These are phyloP conservation scores for Boletus insuetus DNA, from an alignment of 768 basidiomycete genomes.

Conservation along the genomic window DNA sequence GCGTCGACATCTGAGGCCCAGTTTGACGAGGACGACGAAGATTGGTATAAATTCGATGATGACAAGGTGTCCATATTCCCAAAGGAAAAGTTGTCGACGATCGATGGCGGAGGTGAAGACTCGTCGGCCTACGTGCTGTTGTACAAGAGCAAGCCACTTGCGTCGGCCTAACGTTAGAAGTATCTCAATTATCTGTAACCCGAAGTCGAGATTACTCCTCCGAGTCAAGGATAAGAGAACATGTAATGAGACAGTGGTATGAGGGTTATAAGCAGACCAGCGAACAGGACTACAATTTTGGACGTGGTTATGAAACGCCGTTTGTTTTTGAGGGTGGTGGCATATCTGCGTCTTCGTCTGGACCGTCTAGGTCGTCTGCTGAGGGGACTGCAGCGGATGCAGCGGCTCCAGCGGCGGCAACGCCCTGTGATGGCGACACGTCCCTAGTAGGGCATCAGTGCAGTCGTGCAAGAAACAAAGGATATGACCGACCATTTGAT, in stretches of 20 bases:
- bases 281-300: background rate
- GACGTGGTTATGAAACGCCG: conserved; percentile 18
- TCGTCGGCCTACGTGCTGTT: conserved; percentile 86
- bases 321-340: conserved; percentile 21
- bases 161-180: conserved; percentile 18
- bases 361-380: conserved; percentile 59
- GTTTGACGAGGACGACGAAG: conserved; percentile 51
- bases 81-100: conserved; percentile 74
- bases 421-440: conserved; percentile 46
- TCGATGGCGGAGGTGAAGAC: conserved; percentile 93
- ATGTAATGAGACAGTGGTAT: conserved; percentile 13
- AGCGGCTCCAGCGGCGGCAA: conserved; percentile 55
- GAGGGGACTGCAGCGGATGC: conserved; percentile 74
- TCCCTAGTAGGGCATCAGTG: conserved; percentile 47
- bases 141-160: conserved; percentile 65
- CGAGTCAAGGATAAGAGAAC: conserved; percentile 1
- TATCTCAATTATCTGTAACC: conserved; percentile 18
- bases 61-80: conserved; percentile 89
- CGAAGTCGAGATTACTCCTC: conserved; percentile 6
- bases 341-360: conserved; percentile 29
- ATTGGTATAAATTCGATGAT: conserved; percentile 97
- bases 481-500: conserved; percentile 68
- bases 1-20: background rate
- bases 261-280: conserved; percentile 8
- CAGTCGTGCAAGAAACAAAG: background rate